These are phyloP conservation scores for Chaetomium strumarium DNA, from an alignment of 2,329 filamentous ascomycete species.

Conservation along the genomic window DNA sequence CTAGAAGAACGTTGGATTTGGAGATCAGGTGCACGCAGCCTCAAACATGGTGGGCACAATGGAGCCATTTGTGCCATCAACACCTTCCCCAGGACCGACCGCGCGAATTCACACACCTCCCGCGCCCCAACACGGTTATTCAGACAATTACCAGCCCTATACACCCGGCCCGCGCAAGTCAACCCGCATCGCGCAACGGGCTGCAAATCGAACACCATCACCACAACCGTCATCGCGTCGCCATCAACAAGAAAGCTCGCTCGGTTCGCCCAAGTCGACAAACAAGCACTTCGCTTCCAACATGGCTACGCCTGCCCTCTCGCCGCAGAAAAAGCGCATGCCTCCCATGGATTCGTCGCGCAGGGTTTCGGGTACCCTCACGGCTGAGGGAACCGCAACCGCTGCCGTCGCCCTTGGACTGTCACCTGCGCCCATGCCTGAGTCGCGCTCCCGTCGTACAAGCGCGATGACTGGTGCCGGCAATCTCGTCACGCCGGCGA, in stretches of 20 bases:
- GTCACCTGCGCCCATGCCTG: conserved; percentile 28
- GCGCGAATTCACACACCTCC: conserved; percentile 57
- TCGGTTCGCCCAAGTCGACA: conserved; percentile 28
- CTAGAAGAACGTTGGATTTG: background rate
- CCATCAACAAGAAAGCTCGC: conserved; percentile 23
- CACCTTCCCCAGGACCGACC: conserved; percentile 48
- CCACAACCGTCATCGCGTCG: conserved; percentile 33
- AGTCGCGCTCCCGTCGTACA: conserved; percentile 23
- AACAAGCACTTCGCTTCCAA: conserved; percentile 23
- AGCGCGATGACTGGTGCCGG: conserved; percentile 29
- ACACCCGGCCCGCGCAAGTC: conserved; percentile 57
- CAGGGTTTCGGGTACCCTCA: conserved; percentile 42
- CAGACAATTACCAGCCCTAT: conserved; percentile 67
- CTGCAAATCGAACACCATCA: conserved; percentile 50
- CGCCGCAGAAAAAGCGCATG: conserved; percentile 47
- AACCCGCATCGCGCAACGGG: conserved; percentile 54
- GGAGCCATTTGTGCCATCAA: conserved; percentile 39
- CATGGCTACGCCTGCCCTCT: conserved; percentile 39
- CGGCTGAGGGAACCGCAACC: conserved; percentile 37
- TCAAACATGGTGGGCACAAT: conserved; percentile 27
- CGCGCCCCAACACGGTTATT: conserved; percentile 61
- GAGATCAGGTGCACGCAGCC: background rate
- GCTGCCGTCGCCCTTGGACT: conserved; percentile 40
- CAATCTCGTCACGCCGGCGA: conserved; percentile 72
- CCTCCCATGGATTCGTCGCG: conserved; percentile 43